Percentiles rank a stretch among this genome's conserved stretches.
These are phyloP conservation scores for Phalaenopsis equestris DNA, from an alignment of 106 monocot genomes.

Conservation along the genomic window DNA sequence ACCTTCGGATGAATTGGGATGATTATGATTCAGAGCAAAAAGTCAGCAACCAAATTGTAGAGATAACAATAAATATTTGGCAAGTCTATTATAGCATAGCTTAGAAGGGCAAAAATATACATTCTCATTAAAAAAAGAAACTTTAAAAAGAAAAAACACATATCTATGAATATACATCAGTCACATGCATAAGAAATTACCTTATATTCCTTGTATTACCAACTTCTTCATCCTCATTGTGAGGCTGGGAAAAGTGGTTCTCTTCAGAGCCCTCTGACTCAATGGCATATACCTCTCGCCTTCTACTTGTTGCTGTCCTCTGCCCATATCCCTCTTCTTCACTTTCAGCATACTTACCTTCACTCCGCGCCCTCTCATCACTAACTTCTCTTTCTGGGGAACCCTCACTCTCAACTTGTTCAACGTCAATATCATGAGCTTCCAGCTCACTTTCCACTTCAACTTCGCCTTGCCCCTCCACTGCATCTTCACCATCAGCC, in stretches of 20 bases:
- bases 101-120: not conserved
- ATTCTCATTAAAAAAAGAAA: not conserved
- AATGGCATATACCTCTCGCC: conserved; percentile 68
- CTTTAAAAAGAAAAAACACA: not conserved
- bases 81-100: not conserved
- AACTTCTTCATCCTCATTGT: conserved; percentile 52
- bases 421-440: conserved; percentile 34
- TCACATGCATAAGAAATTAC: conserved; percentile 16
- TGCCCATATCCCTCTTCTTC: conserved; percentile 75
- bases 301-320: conserved; percentile 59
- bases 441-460: conserved; percentile 83
- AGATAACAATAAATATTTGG: not conserved
- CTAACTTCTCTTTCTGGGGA: conserved; percentile 65
- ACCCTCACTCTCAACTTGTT: conserved; percentile 78
- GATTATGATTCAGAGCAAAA: not conserved
- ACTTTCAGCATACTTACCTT: conserved; percentile 67
- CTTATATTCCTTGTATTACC: conserved; percentile 39
- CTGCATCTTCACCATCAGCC: conserved; percentile 58
- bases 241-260: conserved; percentile 45
- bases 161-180: not conserved
- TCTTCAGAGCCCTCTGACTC: conserved; percentile 77
- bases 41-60: not conserved
- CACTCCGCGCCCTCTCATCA: conserved; percentile 52
- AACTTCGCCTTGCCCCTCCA: conserved; percentile 70
- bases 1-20: not conserved